phyloP scores from a whole-genome alignment of 2,329 filamentous ascomycete species.

The Colletotrichum sp. region DNA sequence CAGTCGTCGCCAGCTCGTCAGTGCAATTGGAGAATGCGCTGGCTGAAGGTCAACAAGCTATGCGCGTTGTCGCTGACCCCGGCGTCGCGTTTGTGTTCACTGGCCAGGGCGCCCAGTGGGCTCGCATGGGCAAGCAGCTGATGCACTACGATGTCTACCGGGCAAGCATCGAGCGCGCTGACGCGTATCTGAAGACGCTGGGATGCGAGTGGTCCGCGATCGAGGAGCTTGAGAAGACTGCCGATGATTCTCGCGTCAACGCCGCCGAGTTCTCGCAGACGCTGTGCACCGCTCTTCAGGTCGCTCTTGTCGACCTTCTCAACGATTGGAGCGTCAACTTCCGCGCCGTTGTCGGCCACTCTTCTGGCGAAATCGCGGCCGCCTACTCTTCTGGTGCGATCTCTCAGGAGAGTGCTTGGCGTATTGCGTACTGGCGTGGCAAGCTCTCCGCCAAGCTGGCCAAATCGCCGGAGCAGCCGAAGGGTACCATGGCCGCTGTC shows the following conservation, averaged over 20 bases:
- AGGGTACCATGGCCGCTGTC: not conserved
- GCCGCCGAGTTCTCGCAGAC: slow-evolving; percentile 34
- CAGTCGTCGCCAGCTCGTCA: not conserved
- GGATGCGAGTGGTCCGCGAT: slow-evolving; percentile 36
- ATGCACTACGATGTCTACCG: slow-evolving; percentile 42
- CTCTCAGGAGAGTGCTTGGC: slow-evolving; percentile 42
- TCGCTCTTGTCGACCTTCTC: slow-evolving; percentile 41
- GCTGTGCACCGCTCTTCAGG: slow-evolving; percentile 46
- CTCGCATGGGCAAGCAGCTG: slow-evolving; percentile 22
- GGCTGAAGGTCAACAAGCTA: not conserved
- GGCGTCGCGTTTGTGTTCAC: slow-evolving; percentile 34
- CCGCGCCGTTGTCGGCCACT: not conserved
- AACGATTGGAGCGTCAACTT: not conserved
- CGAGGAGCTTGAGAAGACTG: slow-evolving; percentile 22
- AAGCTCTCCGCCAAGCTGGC: slow-evolving; percentile 35
- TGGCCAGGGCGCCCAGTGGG: slow-evolving; percentile 31
- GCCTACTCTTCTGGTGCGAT: slow-evolving; percentile 44
- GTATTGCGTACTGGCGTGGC: slow-evolving; percentile 54
- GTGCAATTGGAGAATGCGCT: not conserved
- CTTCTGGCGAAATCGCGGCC: slow-evolving; percentile 32
- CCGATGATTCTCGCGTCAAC: not conserved
- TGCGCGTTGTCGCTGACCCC: not conserved
- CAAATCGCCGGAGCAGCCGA: not conserved
- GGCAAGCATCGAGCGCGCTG: slow-evolving; percentile 39
- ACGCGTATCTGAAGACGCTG: slow-evolving; percentile 33